Evolutionary conservation across 2,329 filamentous ascomycete genomes (phyloP), one percentile per base, ranked within the genome.

Genomic region (Paracoccidioides lutzii): DNA sequence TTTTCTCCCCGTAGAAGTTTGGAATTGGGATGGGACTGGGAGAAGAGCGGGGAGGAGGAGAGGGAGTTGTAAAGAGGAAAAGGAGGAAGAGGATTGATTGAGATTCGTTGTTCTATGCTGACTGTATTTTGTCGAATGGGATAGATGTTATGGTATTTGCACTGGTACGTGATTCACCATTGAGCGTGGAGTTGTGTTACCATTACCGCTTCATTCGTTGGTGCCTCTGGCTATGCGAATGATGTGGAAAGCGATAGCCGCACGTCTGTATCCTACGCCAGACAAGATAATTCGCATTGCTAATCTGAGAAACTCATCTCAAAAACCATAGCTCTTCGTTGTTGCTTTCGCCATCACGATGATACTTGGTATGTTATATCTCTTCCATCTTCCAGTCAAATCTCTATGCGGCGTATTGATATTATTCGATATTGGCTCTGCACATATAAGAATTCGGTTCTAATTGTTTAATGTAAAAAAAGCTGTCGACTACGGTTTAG

Each of bases 401-500:
- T 22, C 22, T 33, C 38, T 10, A 4, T 28, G 22, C 7, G 4
- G 6, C 22, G 22, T 22, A 22, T 22, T 22, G 22, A 22, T 22
- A 22, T 22, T 22, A 22, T 22, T 22, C 22, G 22, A 22, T 22
- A 22, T 22, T 2, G 22, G 22, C 22, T 22, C 22, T 8, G 44
- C 9, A 9, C 14, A 46, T 30, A 33, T 2, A 42, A 53, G 35
- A 28, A n/a, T 10, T 8, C 6, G n/a, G 40, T 33, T 43, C 22
- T 44, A 42, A 44, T n/a, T 15, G 50, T 12, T 35, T 15, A 45
- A 12, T n/a, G 2, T 15, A 5, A 35, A n/a, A 65, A 62, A 63
- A 65, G 59, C 49, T 30, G 12, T 65, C 9, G 61, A 66, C 37
- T 66, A 59, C 55, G 65, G 65, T 15, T 59, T 67, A 3, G 63